Conservation (phyloP, 257 asterid genomes). For the Galeopsis tetrahit region DNA sequence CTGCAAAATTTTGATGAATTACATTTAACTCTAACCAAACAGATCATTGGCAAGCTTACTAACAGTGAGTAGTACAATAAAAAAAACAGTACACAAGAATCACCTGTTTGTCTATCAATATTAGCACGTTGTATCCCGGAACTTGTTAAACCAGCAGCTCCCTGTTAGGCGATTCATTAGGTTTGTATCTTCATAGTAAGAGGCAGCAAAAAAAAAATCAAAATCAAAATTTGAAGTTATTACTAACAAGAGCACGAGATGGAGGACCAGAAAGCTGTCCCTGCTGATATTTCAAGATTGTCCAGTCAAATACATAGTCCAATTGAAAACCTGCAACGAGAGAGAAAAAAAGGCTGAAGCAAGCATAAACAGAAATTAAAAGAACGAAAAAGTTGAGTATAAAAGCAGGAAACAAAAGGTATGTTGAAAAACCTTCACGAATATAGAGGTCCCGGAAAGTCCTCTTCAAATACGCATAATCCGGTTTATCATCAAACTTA, state of each 20-base stretch:
- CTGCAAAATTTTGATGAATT: conserved; percentile 42
- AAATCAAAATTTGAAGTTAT: conserved; percentile 29
- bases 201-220: not conserved
- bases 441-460: conserved; percentile 83
- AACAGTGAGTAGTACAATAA: not conserved
- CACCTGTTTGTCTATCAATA: conserved; percentile 71
- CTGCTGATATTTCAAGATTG: conserved; percentile 82
- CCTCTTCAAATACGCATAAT: conserved; percentile 80
- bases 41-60: conserved; percentile 11
- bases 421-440: conserved; percentile 67
- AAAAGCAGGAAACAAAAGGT: conserved; percentile 6
- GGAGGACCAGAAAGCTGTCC: conserved; percentile 80
- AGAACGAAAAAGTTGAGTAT: not conserved
- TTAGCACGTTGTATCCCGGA: conserved; percentile 66
- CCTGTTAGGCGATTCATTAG: conserved; percentile 46
- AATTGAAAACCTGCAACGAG: conserved; percentile 71
- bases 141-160: conserved; percentile 62
- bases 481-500: conserved; percentile 81
- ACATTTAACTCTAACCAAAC: conserved; percentile 1
- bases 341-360: not conserved
- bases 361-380: conserved; percentile 15
- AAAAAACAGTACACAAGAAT: conserved; percentile 12
- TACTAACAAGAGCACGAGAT: conserved; percentile 69
- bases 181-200: conserved; percentile 8
- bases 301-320: conserved; percentile 89